Conservation (phyloP, 768 basidiomycete species). For the Sarcodon sp. region DNA sequence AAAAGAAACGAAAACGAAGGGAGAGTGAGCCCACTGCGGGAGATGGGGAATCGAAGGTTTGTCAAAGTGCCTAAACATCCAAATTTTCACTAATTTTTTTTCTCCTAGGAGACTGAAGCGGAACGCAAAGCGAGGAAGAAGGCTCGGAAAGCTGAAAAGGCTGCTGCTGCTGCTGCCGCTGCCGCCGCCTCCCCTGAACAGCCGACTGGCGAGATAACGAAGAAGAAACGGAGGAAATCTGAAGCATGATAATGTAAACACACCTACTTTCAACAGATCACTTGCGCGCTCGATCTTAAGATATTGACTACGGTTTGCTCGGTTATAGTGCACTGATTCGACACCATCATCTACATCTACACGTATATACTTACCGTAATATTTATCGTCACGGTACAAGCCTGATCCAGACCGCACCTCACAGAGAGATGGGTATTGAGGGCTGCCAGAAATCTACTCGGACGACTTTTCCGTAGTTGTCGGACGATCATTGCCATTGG, state of each 20-base stretch:
- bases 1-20: conserved; percentile 22
- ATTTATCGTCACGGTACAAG: no score
- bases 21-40: not conserved
- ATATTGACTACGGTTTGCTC: no score
- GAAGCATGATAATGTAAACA: conserved; percentile 11
- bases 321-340: no score
- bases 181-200: conserved; percentile 21
- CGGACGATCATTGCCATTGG: no score
- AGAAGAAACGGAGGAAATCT: conserved; percentile 42
- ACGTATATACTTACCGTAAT: no score
- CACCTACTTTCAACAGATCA: no score
- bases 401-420: no score
- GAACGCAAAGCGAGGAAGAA: conserved; percentile 74
- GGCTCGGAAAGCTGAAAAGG: conserved; percentile 70
- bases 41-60: not conserved
- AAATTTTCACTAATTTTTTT: not conserved
- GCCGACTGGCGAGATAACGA: conserved; percentile 27
- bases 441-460: no score
- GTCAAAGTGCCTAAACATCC: not conserved
- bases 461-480: no score
- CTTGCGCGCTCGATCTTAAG: no score
- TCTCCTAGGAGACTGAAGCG: conserved; percentile 58
- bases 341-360: no score
- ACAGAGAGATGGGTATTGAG: no score
- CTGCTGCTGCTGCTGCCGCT: conserved; percentile 32